phyloP scores from a whole-genome alignment of 192 early-diverging fungal genomes.

The Linnemannia hyalina region DNA sequence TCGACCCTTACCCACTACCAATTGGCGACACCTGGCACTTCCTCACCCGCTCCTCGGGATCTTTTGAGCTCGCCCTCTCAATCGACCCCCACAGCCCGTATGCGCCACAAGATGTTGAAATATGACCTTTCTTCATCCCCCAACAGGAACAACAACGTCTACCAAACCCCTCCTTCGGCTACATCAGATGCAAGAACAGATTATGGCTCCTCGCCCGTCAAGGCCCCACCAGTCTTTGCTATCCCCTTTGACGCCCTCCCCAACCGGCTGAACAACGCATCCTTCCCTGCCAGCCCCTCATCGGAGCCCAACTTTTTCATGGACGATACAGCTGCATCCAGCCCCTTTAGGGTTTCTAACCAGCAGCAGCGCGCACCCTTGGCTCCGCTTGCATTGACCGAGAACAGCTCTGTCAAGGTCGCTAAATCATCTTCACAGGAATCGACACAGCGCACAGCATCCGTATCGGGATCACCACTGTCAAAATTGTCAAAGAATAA shows the following conservation, averaged over 20 bases:
- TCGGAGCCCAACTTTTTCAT: conserved; percentile 23
- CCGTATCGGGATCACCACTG: background rate
- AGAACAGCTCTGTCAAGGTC: conserved; percentile 3
- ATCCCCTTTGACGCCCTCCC: conserved; percentile 16
- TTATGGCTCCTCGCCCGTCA: conserved; percentile 30
- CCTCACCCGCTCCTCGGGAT: conserved; percentile 30
- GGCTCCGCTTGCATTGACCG: conserved; percentile 18
- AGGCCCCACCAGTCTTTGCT: conserved; percentile 16
- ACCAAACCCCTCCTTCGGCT: conserved; percentile 26
- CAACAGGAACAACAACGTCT: conserved; percentile 3
- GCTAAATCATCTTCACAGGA: background rate
- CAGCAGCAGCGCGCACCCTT: conserved; percentile 22
- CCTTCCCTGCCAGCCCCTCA: conserved; percentile 21
- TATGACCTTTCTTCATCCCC: conserved; percentile 25
- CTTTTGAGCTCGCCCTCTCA: conserved; percentile 6
- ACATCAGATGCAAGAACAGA: conserved; percentile 36
- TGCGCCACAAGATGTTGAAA: conserved; percentile 47
- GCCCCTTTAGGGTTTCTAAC: conserved; percentile 12
- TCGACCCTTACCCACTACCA: background rate
- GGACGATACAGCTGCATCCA: background rate
- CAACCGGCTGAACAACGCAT: background rate
- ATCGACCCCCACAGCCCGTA: conserved; percentile 40
- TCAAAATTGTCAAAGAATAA: background rate
- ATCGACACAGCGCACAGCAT: background rate
- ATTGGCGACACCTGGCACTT: conserved; percentile 28